These are phyloP conservation scores for Suhomyces vadensis DNA, from an alignment of 805 yeast genomes.

Conservation along the genomic window DNA sequence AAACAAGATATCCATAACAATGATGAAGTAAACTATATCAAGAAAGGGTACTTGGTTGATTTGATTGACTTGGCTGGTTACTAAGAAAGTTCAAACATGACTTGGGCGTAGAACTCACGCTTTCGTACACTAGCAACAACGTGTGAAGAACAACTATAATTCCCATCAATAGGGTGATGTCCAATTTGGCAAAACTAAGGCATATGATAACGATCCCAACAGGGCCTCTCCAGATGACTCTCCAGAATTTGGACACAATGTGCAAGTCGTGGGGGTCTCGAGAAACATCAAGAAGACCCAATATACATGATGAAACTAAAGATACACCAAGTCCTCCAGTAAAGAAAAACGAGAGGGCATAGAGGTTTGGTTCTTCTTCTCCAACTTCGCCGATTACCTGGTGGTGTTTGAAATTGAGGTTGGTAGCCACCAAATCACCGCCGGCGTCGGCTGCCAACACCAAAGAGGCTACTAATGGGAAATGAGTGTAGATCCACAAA, in stretches of 20 bases:
- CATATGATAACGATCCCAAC: constrained; percentile 40
- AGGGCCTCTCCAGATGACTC: constrained; percentile 45
- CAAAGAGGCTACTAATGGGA: constrained; percentile 52
- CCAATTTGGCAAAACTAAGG: constrained; percentile 45
- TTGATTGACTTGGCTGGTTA: constrained; percentile 13
- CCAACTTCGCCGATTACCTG: constrained; percentile 11
- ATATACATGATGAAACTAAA: constrained; percentile 34
- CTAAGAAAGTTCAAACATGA: neutral
- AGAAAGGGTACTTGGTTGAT: constrained; percentile 23
- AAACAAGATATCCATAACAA: constrained; percentile 15
- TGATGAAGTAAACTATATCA: constrained; percentile 24
- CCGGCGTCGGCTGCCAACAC: constrained; percentile 62
- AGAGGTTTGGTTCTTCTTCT: constrained; percentile 25
- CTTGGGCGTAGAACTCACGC: constrained; percentile 29
- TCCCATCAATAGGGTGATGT: constrained; percentile 44
- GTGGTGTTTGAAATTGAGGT: constrained; percentile 16
- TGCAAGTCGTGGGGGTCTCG: constrained; percentile 38
- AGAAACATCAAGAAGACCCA: constrained; percentile 49
- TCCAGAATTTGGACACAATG: constrained; percentile 31
- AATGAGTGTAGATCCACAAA: constrained; percentile 47
- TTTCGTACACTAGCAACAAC: constrained; percentile 39
- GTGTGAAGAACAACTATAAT: constrained; percentile 37
- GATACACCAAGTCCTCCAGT: constrained; percentile 55
- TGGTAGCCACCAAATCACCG: constrained; percentile 44
- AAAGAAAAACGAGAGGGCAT: constrained; percentile 50